phyloP scores from a whole-genome alignment of 495 filamentous ascomycete species.

The Talaromyces wortmannii region DNA sequence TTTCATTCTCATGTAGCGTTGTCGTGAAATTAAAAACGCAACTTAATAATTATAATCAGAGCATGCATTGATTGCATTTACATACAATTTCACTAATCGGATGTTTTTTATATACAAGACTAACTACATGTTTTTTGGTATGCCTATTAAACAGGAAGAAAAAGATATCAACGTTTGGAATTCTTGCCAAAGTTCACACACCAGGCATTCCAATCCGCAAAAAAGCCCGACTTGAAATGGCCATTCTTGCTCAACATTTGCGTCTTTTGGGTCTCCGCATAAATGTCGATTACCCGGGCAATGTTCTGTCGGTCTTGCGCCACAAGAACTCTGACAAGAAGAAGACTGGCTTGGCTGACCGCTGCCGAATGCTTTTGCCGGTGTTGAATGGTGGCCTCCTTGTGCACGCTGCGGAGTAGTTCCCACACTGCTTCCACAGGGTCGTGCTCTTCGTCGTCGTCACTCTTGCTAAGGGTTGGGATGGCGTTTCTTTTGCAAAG shows the following conservation, averaged over 20 bases:
- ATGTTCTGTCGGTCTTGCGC: slow-evolving; percentile 41
- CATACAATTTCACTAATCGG: not conserved
- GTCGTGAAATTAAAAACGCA: not conserved
- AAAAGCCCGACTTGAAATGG: slow-evolving; percentile 53
- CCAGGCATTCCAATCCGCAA: slow-evolving; percentile 67
- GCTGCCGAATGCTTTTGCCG: slow-evolving; percentile 45
- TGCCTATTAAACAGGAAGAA: not conserved
- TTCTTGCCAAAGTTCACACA: slow-evolving; percentile 41
- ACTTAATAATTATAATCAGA: not conserved
- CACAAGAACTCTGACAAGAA: slow-evolving; percentile 55
- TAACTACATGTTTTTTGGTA: no score
- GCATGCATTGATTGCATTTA: not conserved
- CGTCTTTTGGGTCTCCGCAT: slow-evolving; percentile 46
- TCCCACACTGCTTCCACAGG: slow-evolving; percentile 40
- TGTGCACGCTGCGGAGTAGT: slow-evolving; percentile 62
- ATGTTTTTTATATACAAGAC: not conserved
- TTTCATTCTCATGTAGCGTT: slow-evolving; percentile 45
- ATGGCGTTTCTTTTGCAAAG: slow-evolving; percentile 51
- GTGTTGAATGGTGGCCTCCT: slow-evolving; percentile 61
- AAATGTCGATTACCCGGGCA: slow-evolving; percentile 45
- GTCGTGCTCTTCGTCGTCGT: slow-evolving; percentile 17
- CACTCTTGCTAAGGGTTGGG: slow-evolving; percentile 16
- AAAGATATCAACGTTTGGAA: slow-evolving; percentile 23
- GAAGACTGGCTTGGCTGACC: slow-evolving; percentile 57
- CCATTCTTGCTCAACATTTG: slow-evolving; percentile 49